A percentile compares a stretch with the other conserved stretches of the same genome.
These are phyloP conservation scores for Hansenula anomala DNA, from an alignment of 1,139 yeast genomes.

Conservation along the genomic window DNA sequence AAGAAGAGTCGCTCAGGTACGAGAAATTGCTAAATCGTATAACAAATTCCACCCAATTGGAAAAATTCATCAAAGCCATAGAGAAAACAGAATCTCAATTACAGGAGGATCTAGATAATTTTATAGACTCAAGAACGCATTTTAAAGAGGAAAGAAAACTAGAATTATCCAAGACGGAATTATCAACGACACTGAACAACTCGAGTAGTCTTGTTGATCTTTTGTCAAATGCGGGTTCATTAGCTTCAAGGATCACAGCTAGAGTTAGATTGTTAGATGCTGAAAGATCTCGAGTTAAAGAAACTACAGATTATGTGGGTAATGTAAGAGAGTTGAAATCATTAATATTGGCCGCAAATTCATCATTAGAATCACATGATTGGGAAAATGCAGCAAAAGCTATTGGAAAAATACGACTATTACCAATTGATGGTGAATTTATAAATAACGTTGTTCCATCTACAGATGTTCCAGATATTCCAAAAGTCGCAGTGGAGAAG, in stretches of 20 bases:
- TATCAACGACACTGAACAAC: conserved; percentile 34
- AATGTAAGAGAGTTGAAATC: conserved; percentile 60
- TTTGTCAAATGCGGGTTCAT: conserved; percentile 55
- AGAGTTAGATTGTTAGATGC: conserved; percentile 66
- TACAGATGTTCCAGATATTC: conserved; percentile 81
- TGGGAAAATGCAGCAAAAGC: conserved; percentile 72
- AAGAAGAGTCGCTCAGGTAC: conserved; percentile 12
- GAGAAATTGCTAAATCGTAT: conserved; percentile 16
- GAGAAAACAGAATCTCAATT: conserved; percentile 18
- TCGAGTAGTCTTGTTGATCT: conserved; percentile 46
- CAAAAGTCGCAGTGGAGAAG: conserved; percentile 47
- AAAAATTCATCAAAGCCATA: conserved; percentile 20
- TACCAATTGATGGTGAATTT: conserved; percentile 68
- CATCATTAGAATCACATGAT: conserved; percentile 61
- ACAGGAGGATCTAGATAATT: conserved; percentile 17
- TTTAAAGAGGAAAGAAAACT: conserved; percentile 27
- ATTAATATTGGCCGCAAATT: conserved; percentile 61
- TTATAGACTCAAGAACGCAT: conserved; percentile 20
- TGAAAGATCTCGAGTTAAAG: conserved; percentile 65
- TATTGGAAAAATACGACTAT: conserved; percentile 44
- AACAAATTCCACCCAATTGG: conserved; percentile 15
- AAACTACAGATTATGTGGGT: conserved; percentile 60
- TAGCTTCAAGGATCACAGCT: conserved; percentile 64
- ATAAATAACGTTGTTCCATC: conserved; percentile 88
- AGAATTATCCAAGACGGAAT: conserved; percentile 38